Evolutionary conservation across 2,329 filamentous ascomycete genomes (phyloP), one percentile per base, ranked within the genome.

Genomic region (Beauveria sp.): DNA sequence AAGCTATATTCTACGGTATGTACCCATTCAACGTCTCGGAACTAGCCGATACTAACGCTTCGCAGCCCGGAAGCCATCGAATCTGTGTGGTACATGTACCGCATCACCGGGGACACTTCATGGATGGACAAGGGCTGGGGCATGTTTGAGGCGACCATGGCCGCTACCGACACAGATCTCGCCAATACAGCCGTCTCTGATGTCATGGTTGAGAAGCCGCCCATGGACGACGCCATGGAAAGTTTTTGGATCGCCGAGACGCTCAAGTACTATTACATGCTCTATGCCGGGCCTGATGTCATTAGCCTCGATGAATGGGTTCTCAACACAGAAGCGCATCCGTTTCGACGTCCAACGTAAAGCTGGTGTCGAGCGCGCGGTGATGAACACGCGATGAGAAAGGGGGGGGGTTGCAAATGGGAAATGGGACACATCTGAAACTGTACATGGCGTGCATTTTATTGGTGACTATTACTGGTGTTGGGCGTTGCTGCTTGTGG

Each of bases 181-280:
- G 91, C 86, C 9, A 86, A 91, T 74, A 87, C 85, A 12, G 90
- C 89, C 43, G 84, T 95, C 60, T 74, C 79, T 53, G 84, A 90
- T 68, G 87, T 93, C 14, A 74, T 80, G 26, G 61, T 64, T 6
- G 62, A 73, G 1, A 71, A 79, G 20, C 73, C 79, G 1, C 68
- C 68, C 10, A 75, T 80, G 60, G 71, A 73, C 45, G 84, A 92
- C 71, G 78, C 80, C 66, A 93, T 93, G 89, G 89, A 96, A 77
- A 93, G 89, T 69, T 96, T 96, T 74, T 96, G 92, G 90, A 79
- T 91, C 63, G 89, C 89, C 3, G 92, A 96, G 79, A 96, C 91
- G 46, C 78, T 96, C 67, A 97, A 96, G 78, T 96, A 96, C 71
- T 96, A 95, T 66, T 96, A 91, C 72, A 73, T 96, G 61, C 79